Evolutionary conservation across 2,329 filamentous ascomycete species (phyloP), one percentile per base, ranked within the genome.

Genomic region (Fusarium pseudonygamai): DNA sequence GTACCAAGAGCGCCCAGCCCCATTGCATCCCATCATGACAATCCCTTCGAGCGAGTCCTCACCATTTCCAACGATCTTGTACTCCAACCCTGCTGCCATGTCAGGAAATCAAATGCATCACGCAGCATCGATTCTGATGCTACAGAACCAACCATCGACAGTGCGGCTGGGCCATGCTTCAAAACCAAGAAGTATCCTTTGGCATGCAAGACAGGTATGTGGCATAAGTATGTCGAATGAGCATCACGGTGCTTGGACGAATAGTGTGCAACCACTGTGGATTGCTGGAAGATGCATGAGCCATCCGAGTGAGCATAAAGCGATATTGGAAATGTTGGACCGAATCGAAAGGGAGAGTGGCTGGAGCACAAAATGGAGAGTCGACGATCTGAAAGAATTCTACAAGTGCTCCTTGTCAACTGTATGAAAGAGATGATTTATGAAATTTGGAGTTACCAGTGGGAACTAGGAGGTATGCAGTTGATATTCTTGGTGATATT

Each of bases 21-120:
- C 82, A 16, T 77, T 84, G 24, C 78, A 79, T 28, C 79, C 82
- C 26, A 78, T 83, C 45, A 75, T 83, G 69, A 80, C 76, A 20
- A 80, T 82, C 12, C 67, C 81, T 0, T 78, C 80, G 1, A 63
- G 76, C 77, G 85, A 88, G 49, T 84, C 84, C 71, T 85, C 87
- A 22, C 79, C 79, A 71, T 88, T 87, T 64, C 85, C 85, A 0
- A 83, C 85, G 5, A 83, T 89, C 5, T 80, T 88, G 6, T 89
- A 86, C 71, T 81, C 84, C 24, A 86, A 86, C 49, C 84, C 84
- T 69, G 84, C 86, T 6, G 87, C 86, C 28, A 88, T 88, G 34
- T 88, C 86, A 1, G 85, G 85, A 1, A 89, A 88, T 64, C 87
- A 89, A 61, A 80, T 88, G 2, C 87, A 88, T 55, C 87, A 89